Conservation (phyloP, 306 rosid genomes). For the Lablab purpureus region DNA sequence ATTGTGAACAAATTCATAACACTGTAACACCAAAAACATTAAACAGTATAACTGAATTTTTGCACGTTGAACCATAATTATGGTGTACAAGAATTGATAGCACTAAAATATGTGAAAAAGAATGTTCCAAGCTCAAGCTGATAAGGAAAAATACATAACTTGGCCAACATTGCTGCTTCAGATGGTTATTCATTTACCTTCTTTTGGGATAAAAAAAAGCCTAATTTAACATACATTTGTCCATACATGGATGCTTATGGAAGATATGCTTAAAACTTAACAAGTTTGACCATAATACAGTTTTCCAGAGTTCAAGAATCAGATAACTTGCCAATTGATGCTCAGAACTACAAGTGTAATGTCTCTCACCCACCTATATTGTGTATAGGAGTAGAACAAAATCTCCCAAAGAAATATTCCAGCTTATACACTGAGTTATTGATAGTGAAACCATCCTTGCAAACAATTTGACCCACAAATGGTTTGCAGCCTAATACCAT, state of each 20-base stretch:
- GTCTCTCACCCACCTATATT: constrained; percentile 2
- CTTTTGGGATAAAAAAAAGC: not conserved
- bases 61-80: not conserved
- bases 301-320: constrained; percentile 34
- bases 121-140: not conserved
- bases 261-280: not conserved
- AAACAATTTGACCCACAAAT: constrained; percentile 21
- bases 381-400: constrained; percentile 40
- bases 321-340: constrained; percentile 29
- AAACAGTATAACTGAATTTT: no score
- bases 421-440: constrained; percentile 26
- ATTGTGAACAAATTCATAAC: not conserved
- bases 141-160: not conserved
- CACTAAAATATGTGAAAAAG: not conserved
- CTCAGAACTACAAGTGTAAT: constrained; percentile 30
- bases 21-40: not conserved
- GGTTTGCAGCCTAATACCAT: constrained; percentile 14
- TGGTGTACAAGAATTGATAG: not conserved
- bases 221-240: constrained; percentile 23
- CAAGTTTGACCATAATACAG: constrained; percentile 28
- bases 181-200: constrained; percentile 16
- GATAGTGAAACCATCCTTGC: constrained; percentile 32
- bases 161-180: constrained; percentile 6
- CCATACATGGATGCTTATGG: not conserved
- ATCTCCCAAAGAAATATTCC: constrained; percentile 38